These are phyloP conservation scores for Aspergillus quadricinctus DNA, from an alignment of 2,329 filamentous ascomycete genomes.

Conservation along the genomic window DNA sequence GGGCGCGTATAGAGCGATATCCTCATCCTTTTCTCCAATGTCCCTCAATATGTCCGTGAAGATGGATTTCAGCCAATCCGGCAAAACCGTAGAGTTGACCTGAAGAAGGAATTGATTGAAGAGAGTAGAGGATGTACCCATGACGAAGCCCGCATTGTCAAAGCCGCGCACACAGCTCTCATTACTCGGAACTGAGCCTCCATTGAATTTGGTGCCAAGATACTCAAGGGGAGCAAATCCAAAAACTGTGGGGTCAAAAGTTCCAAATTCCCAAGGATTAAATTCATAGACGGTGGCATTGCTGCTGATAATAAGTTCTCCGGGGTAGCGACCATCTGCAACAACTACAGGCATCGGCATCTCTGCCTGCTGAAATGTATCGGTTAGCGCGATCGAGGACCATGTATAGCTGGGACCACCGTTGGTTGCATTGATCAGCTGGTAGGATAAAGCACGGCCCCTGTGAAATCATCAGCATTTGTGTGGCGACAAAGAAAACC, in stretches of 20 bases:
- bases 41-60: conserved; percentile 49
- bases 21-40: conserved; percentile 58
- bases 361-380: conserved; percentile 56
- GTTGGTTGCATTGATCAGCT: conserved; percentile 69
- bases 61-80: conserved; percentile 48
- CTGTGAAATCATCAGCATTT: conserved; percentile 9
- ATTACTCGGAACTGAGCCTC: conserved; percentile 53
- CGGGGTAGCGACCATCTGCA: conserved; percentile 60
- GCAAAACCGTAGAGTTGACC: conserved; percentile 52
- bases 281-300: conserved; percentile 73
- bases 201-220: conserved; percentile 66
- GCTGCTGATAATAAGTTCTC: conserved; percentile 55
- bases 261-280: conserved; percentile 72
- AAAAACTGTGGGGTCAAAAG: conserved; percentile 65
- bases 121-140: conserved; percentile 77
- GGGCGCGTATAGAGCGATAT: conserved; percentile 67
- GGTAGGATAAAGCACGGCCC: conserved; percentile 74
- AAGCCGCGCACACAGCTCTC: conserved; percentile 70
- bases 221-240: conserved; percentile 67
- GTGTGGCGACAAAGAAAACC: background rate
- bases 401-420: conserved; percentile 75
- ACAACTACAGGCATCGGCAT: conserved; percentile 69
- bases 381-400: conserved; percentile 65
- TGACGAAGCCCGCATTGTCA: conserved; percentile 75
- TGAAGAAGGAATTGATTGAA: conserved; percentile 75